Conservation (phyloP, 805 yeast species). For the Starmerella roubikii region DNA sequence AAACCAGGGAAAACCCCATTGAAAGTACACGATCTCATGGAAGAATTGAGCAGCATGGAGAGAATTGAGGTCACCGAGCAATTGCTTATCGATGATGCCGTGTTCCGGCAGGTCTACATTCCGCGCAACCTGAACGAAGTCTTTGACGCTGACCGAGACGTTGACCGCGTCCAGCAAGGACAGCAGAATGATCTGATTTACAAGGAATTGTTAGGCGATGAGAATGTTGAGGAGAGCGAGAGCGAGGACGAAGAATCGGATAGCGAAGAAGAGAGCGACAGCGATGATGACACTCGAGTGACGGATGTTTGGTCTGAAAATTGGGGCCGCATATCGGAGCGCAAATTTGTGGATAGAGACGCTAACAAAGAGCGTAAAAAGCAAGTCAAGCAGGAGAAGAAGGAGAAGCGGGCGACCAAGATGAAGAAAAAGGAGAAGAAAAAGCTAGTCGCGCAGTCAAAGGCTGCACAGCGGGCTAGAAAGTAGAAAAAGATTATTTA, state of each 20-base stretch:
- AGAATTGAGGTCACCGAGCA: conserved; percentile 24
- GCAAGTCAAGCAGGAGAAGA: conserved; percentile 60
- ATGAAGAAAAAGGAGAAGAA: conserved; percentile 75
- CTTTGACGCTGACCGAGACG: conserved; percentile 60
- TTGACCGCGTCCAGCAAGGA: conserved; percentile 26
- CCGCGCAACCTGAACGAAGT: conserved; percentile 46
- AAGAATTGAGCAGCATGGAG: conserved; percentile 20
- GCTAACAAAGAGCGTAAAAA: conserved; percentile 61
- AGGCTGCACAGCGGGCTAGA: conserved; percentile 7
- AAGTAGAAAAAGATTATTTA: not conserved
- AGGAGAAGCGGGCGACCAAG: conserved; percentile 67
- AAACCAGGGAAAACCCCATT: conserved; percentile 28
- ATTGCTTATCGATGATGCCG: conserved; percentile 64
- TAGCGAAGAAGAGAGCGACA: conserved; percentile 22
- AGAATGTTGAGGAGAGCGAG: conserved; percentile 24
- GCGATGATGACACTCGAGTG: conserved; percentile 27
- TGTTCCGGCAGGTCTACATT: conserved; percentile 73
- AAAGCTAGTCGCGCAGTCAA: conserved; percentile 49
- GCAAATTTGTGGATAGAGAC: conserved; percentile 68
- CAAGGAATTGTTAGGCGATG: conserved; percentile 23
- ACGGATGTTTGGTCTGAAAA: conserved; percentile 28
- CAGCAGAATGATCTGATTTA: conserved; percentile 46
- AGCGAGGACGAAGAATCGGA: conserved; percentile 19
- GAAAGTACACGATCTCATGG: conserved; percentile 21
- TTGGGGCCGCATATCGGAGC: conserved; percentile 50